These are phyloP conservation scores for Leccinum olivaceopallidum DNA, from an alignment of 768 basidiomycete genomes.

Conservation along the genomic window DNA sequence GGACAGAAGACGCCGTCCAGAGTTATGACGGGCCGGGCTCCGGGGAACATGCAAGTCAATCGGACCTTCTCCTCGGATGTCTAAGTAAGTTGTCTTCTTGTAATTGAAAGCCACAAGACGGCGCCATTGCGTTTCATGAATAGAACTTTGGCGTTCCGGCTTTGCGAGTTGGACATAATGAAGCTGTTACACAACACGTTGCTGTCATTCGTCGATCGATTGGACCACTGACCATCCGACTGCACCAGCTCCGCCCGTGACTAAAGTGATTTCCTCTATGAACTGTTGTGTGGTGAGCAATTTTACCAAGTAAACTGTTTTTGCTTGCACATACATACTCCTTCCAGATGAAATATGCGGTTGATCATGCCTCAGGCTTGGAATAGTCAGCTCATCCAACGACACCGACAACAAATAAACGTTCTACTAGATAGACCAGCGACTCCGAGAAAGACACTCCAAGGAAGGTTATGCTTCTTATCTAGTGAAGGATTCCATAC, in stretches of 20 bases:
- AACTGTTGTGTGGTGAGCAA: background rate
- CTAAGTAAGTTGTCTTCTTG: slow-evolving; percentile 47
- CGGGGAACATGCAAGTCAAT: slow-evolving; percentile 43
- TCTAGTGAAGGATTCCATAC: background rate
- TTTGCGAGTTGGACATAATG: slow-evolving; percentile 49
- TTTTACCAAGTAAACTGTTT: no score
- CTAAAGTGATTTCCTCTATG: slow-evolving; percentile 48
- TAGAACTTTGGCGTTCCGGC: slow-evolving; percentile 56
- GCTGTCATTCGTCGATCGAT: slow-evolving; percentile 4
- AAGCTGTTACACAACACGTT: slow-evolving; percentile 28
- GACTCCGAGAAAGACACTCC: slow-evolving; percentile 31
- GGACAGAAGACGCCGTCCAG: background rate
- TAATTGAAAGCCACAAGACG: slow-evolving; percentile 62
- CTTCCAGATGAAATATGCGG: slow-evolving; percentile 16
- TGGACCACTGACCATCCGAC: slow-evolving; percentile 43
- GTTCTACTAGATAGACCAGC: slow-evolving; percentile 29
- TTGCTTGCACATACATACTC: slow-evolving; percentile 7
- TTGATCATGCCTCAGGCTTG: slow-evolving; percentile 16
- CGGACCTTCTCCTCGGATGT: slow-evolving; percentile 47
- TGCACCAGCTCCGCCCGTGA: slow-evolving; percentile 43
- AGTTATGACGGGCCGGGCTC: background rate
- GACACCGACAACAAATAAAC: background rate
- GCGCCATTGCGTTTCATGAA: slow-evolving; percentile 56
- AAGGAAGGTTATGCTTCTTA: slow-evolving; percentile 31
- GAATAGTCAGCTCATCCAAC: background rate